A percentile compares a stretch with the other conserved stretches of the same genome.
Conservation (phyloP, 2,329 filamentous ascomycete species). For the Mycogone perniciosa region DNA sequence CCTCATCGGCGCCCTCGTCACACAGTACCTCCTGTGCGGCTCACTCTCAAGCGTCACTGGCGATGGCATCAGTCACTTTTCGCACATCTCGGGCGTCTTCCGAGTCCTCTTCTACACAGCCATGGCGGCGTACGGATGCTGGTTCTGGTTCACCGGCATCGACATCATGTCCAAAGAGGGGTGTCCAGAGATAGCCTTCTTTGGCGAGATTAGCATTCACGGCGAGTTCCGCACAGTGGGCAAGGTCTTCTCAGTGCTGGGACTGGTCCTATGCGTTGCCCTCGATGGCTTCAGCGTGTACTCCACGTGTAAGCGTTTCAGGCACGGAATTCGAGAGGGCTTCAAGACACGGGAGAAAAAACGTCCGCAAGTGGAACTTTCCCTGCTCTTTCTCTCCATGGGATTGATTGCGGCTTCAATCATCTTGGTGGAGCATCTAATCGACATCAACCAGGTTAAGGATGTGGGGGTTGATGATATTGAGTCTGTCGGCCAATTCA, state of each 20-base stretch:
- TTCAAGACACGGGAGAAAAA: slow-evolving; percentile 4
- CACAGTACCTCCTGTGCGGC: slow-evolving; percentile 21
- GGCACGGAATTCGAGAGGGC: slow-evolving; percentile 3
- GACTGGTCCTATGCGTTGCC: slow-evolving; percentile 14
- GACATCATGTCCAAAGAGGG: slow-evolving; percentile 13
- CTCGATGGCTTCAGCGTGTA: slow-evolving; percentile 8
- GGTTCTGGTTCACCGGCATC: slow-evolving; percentile 20
- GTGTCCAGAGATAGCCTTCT: slow-evolving; percentile 15
- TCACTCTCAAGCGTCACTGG: slow-evolving; percentile 21
- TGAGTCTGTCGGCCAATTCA: slow-evolving; percentile 18
- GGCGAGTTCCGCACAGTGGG: slow-evolving; percentile 18
- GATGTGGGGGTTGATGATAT: slow-evolving; percentile 11
- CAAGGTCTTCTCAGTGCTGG: slow-evolving; percentile 13
- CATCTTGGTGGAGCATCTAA: slow-evolving; percentile 18
- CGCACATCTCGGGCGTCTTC: slow-evolving; percentile 17
- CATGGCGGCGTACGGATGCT: slow-evolving; percentile 18
- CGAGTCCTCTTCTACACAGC: slow-evolving; percentile 19
- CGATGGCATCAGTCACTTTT: slow-evolving; percentile 19
- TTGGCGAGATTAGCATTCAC: slow-evolving; percentile 12
- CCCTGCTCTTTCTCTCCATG: slow-evolving; percentile 16
- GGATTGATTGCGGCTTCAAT: slow-evolving; percentile 16
- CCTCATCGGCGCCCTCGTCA: slow-evolving; percentile 19
- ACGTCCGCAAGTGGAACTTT: slow-evolving; percentile 17
- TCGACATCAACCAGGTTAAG: slow-evolving; percentile 14
- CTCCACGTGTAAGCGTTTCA: slow-evolving; percentile 9